Evolutionary conservation across 495 filamentous ascomycete species (phyloP).

Genomic region (Penicillium mononematosum): DNA sequence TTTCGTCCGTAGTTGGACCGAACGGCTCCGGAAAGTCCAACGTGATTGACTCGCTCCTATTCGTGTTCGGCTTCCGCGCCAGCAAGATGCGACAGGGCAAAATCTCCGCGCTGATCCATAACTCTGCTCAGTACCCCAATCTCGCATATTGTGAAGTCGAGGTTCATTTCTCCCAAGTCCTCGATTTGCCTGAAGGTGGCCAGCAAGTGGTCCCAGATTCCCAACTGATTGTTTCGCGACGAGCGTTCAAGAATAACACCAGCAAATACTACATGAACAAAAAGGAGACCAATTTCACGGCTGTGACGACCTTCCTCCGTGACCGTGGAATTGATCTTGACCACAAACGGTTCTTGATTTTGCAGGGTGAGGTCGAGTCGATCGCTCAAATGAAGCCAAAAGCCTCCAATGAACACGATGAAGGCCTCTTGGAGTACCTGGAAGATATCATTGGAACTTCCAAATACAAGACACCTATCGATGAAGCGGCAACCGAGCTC

Average conservation of each 20-base stretch:
- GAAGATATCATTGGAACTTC: constrained; percentile 99
- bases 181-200: constrained; percentile 76
- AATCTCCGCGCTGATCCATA: constrained; percentile 95
- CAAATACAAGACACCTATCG: constrained; percentile 95
- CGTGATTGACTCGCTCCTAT: constrained; percentile 95
- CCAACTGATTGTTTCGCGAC: constrained; percentile 80
- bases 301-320: constrained; percentile 83
- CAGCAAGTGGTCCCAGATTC: constrained; percentile 76
- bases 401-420: constrained; percentile 89
- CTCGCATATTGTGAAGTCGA: constrained; percentile 90
- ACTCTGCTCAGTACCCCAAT: constrained; percentile 81
- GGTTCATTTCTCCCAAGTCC: constrained; percentile 92
- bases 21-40: constrained; percentile 99
- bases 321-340: constrained; percentile 91
- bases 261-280: constrained; percentile 97
- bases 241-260: constrained; percentile 95
- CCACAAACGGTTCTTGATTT: constrained; percentile 95
- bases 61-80: constrained; percentile 96
- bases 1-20: constrained; percentile 97
- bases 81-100: constrained; percentile 99
- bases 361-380: constrained; percentile 97
- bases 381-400: constrained; percentile 99
- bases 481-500: constrained; percentile 84
- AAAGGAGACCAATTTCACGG: constrained; percentile 82
- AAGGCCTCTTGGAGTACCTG: constrained; percentile 92